Evolutionary conservation across 2,329 filamentous ascomycete species (phyloP).

Genomic region (Colletotrichum lupini): DNA sequence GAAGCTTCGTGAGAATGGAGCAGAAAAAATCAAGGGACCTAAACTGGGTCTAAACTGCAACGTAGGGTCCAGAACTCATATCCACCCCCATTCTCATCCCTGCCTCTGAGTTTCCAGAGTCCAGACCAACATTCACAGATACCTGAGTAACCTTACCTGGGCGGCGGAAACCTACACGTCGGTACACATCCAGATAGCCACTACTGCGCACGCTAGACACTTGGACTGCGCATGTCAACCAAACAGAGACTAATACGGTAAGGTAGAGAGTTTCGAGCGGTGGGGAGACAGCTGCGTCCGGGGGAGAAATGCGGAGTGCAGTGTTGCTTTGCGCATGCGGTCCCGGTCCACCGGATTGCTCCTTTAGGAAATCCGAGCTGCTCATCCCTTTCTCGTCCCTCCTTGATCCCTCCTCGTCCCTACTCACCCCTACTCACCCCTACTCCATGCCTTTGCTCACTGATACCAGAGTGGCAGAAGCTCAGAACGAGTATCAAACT

Average conservation of each 20-base stretch:
- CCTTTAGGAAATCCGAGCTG: constrained; percentile 30
- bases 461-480: constrained; percentile 36
- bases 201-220: not conserved
- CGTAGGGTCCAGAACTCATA: not conserved
- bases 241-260: not conserved
- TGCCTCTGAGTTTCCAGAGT: not conserved
- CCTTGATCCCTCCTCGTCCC: constrained; percentile 26
- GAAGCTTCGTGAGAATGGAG: not conserved
- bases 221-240: not conserved
- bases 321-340: constrained; percentile 1
- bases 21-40: not conserved
- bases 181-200: not conserved
- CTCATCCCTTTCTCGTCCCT: constrained; percentile 30
- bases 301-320: constrained; percentile 32
- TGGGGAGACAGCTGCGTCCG: not conserved
- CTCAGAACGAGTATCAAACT: not conserved
- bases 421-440: constrained; percentile 39
- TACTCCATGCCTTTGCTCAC: constrained; percentile 37
- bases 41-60: not conserved
- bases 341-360: constrained; percentile 20
- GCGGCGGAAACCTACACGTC: constrained; percentile 1
- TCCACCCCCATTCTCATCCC: constrained; percentile 6
- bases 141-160: not conserved
- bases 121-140: not conserved
- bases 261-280: not conserved